phyloP scores from a whole-genome alignment of 805 yeast genomes.

The Barnettozyma sp. region DNA sequence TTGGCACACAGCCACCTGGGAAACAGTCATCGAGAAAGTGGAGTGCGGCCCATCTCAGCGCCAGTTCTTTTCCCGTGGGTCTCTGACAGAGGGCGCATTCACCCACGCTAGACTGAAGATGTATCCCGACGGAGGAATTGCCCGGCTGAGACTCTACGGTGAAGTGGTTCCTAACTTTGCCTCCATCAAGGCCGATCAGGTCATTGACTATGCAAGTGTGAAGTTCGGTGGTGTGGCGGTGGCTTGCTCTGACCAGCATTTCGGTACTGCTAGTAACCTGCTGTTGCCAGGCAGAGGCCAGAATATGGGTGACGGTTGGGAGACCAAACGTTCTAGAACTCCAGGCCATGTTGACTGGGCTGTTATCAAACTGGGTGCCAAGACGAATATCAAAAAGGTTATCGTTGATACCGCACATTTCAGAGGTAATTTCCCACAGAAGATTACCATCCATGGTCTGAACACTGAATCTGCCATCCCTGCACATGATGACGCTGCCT shows the following conservation, averaged over 20 bases:
- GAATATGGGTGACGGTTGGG: slow-evolving; percentile 99
- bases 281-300: slow-evolving; percentile 89
- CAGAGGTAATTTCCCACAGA: slow-evolving; percentile 92
- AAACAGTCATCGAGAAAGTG: slow-evolving; percentile 51
- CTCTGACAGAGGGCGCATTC: slow-evolving; percentile 52
- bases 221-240: slow-evolving; percentile 86
- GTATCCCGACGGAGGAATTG: slow-evolving; percentile 99
- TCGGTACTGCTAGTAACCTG: slow-evolving; percentile 85
- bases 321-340: slow-evolving; percentile 80
- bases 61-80: slow-evolving; percentile 67
- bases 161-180: slow-evolving; percentile 68
- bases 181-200: slow-evolving; percentile 18
- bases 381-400: slow-evolving; percentile 48
- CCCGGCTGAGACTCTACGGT: slow-evolving; percentile 88
- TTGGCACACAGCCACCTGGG: slow-evolving; percentile 44
- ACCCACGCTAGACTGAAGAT: slow-evolving; percentile 80
- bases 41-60: slow-evolving; percentile 89
- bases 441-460: slow-evolving; percentile 60
- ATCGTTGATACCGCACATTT: slow-evolving; percentile 89
- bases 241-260: slow-evolving; percentile 83
- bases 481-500: slow-evolving; percentile 36
- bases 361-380: slow-evolving; percentile 68
- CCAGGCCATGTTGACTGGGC: slow-evolving; percentile 92
- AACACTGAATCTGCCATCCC: slow-evolving; percentile 31
- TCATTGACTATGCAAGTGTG: slow-evolving; percentile 74